Percentiles rank a stretch among this genome's conserved stretches.
Evolutionary conservation across 2,329 filamentous ascomycete genomes (phyloP).

Genomic region (Colletotrichum cereale): DNA sequence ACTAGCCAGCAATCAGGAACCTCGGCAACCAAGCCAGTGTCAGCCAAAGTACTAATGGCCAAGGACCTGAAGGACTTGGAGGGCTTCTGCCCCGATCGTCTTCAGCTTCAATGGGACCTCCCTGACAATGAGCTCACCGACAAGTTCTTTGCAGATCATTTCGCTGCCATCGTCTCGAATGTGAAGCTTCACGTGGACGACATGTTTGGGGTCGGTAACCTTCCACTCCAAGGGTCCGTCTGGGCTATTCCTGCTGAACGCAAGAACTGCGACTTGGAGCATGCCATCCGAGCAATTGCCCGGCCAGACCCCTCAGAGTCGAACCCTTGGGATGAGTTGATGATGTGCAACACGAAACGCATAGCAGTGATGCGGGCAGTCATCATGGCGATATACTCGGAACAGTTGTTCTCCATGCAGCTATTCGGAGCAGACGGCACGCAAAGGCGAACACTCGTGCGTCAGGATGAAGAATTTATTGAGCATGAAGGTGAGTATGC

Average conservation of each 20-base stretch:
- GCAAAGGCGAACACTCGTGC: conserved; percentile 43
- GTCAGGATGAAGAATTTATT: conserved; percentile 45
- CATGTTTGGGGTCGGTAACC: conserved; percentile 36
- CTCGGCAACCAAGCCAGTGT: background rate
- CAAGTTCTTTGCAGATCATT: conserved; percentile 26
- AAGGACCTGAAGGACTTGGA: conserved; percentile 11
- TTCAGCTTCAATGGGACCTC: conserved; percentile 23
- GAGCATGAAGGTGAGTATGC: conserved; percentile 46
- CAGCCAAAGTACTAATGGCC: background rate
- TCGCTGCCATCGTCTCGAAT: conserved; percentile 42
- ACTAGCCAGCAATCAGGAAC: background rate
- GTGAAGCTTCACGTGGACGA: conserved; percentile 42
- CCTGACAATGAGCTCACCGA: conserved; percentile 10
- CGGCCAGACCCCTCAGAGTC: conserved; percentile 43
- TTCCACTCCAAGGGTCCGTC: background rate
- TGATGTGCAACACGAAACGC: conserved; percentile 44
- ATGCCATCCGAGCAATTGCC: conserved; percentile 44
- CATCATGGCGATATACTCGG: conserved; percentile 47
- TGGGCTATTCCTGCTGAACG: conserved; percentile 14
- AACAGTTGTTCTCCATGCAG: conserved; percentile 45
- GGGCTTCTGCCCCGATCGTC: conserved; percentile 23
- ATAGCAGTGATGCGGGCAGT: conserved; percentile 46
- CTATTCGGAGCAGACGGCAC: conserved; percentile 49
- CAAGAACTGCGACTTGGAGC: background rate
- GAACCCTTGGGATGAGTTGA: conserved; percentile 47